Percentiles rank a stretch among this genome's conserved stretches.
Evolutionary conservation across 768 basidiomycete species (phyloP).

Genomic region (Boletales sp.): DNA sequence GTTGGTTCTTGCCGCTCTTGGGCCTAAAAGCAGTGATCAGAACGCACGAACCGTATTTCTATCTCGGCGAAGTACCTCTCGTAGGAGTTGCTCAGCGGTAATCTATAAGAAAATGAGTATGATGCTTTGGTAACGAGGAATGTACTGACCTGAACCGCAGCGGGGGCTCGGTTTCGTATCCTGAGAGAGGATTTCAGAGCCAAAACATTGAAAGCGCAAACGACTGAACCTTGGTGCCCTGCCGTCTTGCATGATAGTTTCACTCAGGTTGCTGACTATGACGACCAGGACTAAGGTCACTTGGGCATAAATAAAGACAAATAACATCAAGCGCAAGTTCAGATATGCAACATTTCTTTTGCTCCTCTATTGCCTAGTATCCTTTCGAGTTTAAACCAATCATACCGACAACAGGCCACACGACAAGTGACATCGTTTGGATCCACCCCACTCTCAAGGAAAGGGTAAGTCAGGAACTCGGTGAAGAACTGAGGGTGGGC

Average conservation of each 20-base stretch:
- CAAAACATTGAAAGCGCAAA: slow-evolving; percentile 2
- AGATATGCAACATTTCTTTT: slow-evolving; percentile 12
- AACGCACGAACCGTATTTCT: background rate
- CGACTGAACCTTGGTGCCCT: slow-evolving; percentile 64
- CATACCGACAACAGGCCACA: slow-evolving; percentile 84
- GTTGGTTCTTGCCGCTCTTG: slow-evolving; percentile 96
- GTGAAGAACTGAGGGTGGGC: slow-evolving; percentile 90
- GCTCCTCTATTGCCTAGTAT: slow-evolving; percentile 40
- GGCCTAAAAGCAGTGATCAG: slow-evolving; percentile 48
- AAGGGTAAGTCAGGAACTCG: slow-evolving; percentile 86
- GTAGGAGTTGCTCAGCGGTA: slow-evolving; percentile 95
- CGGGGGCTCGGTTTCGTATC: slow-evolving; percentile 95
- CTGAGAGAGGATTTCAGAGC: slow-evolving; percentile 34
- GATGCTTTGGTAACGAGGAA: background rate
- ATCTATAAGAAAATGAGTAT: slow-evolving; percentile 53
- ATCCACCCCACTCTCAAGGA: slow-evolving; percentile 88
- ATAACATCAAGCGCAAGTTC: background rate
- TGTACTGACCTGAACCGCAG: slow-evolving; percentile 76
- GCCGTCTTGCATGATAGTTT: slow-evolving; percentile 66
- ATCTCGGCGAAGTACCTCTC: slow-evolving; percentile 58
- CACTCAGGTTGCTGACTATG: background rate
- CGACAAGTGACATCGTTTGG: slow-evolving; percentile 78
- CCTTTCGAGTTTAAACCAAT: slow-evolving; percentile 83
- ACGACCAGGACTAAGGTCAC: background rate
- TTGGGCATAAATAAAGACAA: slow-evolving; percentile 16